Conservation (phyloP, 2,329 filamentous ascomycete genomes). For the Pseudopyrenochaeta lycopersici region DNA sequence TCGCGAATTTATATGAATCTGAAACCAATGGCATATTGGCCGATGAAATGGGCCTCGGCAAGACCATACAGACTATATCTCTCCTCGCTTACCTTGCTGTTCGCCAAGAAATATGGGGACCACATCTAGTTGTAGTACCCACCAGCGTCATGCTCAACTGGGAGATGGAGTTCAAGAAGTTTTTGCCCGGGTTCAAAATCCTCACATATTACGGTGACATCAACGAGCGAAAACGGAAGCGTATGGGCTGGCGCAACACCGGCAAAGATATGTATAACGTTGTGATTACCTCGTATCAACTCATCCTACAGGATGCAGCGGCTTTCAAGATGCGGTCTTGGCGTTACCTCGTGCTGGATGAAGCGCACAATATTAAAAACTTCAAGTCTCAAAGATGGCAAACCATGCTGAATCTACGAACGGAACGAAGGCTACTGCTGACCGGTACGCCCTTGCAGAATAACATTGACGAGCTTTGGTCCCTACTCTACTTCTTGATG, state of each 20-base stretch:
- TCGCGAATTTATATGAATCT: slow-evolving; percentile 89
- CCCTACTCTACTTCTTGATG: slow-evolving; percentile 94
- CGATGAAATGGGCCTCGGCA: slow-evolving; percentile 98
- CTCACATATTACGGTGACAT: slow-evolving; percentile 95
- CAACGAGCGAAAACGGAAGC: slow-evolving; percentile 90
- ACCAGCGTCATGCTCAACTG: slow-evolving; percentile 99
- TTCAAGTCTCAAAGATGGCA: slow-evolving; percentile 99
- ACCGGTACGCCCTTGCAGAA: slow-evolving; percentile 97
- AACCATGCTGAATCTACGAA: slow-evolving; percentile 91
- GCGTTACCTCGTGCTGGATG: slow-evolving; percentile 98
- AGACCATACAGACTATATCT: slow-evolving; percentile 97
- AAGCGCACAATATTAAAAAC: slow-evolving; percentile 99
- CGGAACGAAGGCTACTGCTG: slow-evolving; percentile 82
- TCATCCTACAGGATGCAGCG: slow-evolving; percentile 91
- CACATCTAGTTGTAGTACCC: slow-evolving; percentile 93
- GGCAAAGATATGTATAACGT: slow-evolving; percentile 85
- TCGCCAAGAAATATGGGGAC: slow-evolving; percentile 90
- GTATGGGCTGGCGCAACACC: slow-evolving; percentile 91
- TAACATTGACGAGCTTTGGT: slow-evolving; percentile 96
- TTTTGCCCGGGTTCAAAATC: slow-evolving; percentile 97
- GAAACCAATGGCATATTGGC: slow-evolving; percentile 95
- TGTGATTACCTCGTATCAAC: slow-evolving; percentile 95
- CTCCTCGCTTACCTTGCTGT: slow-evolving; percentile 92
- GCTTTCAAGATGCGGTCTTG: slow-evolving; percentile 91
- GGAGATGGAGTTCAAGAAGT: slow-evolving; percentile 99